A percentile compares a stretch with the other conserved stretches of the same genome.
Conservation (phyloP, 106 monocot genomes). For the Gastrodia elata region DNA sequence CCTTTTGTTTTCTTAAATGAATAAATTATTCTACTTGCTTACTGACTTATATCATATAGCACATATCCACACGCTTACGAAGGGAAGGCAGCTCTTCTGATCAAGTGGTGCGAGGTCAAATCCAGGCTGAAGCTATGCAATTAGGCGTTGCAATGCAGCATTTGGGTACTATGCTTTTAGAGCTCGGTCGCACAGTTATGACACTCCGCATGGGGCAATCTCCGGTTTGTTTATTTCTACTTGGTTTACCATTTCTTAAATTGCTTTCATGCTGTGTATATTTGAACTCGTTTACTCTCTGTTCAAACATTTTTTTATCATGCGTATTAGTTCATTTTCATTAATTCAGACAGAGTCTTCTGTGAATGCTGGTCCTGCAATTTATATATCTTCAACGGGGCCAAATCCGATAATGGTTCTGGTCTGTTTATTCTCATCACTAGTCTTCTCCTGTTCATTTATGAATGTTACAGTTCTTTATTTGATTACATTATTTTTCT, state of each 20-base stretch:
- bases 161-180: conserved; percentile 81
- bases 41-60: conserved; percentile 22
- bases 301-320: not conserved
- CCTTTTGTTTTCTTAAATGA: not conserved
- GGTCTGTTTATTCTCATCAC: conserved; percentile 22
- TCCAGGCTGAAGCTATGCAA: conserved; percentile 71
- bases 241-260: not conserved
- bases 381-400: conserved; percentile 68
- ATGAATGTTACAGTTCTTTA: not conserved
- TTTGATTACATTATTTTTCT: not conserved
- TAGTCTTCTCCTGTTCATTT: not conserved
- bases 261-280: not conserved
- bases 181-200: conserved; percentile 84
- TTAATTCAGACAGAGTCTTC: conserved; percentile 59
- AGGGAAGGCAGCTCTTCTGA: conserved; percentile 51
- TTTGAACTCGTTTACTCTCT: not conserved
- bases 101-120: conserved; percentile 29
- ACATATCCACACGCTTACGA: conserved; percentile 38
- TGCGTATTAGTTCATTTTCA: not conserved
- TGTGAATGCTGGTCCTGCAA: conserved; percentile 86
- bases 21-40: not conserved
- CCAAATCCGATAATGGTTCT: conserved; percentile 97
- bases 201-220: conserved; percentile 71
- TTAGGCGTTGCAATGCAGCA: conserved; percentile 78
- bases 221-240: conserved; percentile 44